phyloP scores from a whole-genome alignment of 345 rosid genomes.

The Sisymbrium irio region DNA sequence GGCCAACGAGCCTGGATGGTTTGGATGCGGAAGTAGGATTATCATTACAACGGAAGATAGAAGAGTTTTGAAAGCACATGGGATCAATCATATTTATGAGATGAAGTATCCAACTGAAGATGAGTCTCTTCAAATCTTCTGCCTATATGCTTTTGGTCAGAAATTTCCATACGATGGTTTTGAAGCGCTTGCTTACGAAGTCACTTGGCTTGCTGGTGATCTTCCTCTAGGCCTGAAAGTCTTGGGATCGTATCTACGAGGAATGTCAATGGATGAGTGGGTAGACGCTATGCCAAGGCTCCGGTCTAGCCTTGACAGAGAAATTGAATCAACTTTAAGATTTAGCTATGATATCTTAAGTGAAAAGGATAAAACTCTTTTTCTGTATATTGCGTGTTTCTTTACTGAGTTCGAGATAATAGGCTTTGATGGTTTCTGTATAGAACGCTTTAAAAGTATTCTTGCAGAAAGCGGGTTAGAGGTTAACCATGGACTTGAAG shows the following conservation, averaged over 20 bases:
- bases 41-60: neutral
- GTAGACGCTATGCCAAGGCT: neutral
- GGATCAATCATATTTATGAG: neutral
- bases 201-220: neutral
- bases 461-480: neutral
- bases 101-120: neutral
- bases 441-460: neutral
- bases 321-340: neutral
- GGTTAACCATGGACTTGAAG: neutral
- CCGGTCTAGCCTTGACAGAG: neutral
- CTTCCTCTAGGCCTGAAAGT: neutral
- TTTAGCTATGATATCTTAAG: neutral
- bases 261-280: neutral
- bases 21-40: neutral
- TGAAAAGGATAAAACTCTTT: neutral
- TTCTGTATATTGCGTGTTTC: neutral
- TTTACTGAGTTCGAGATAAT: neutral
- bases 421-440: too few species aligned
- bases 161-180: neutral
- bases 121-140: neutral
- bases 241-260: neutral
- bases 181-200: neutral
- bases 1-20: neutral
- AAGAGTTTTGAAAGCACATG: neutral
- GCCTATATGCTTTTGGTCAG: neutral